Evolutionary conservation across 768 basidiomycete genomes (phyloP), one percentile per base, ranked within the genome.

Genomic region (Termitomyces heimii): DNA sequence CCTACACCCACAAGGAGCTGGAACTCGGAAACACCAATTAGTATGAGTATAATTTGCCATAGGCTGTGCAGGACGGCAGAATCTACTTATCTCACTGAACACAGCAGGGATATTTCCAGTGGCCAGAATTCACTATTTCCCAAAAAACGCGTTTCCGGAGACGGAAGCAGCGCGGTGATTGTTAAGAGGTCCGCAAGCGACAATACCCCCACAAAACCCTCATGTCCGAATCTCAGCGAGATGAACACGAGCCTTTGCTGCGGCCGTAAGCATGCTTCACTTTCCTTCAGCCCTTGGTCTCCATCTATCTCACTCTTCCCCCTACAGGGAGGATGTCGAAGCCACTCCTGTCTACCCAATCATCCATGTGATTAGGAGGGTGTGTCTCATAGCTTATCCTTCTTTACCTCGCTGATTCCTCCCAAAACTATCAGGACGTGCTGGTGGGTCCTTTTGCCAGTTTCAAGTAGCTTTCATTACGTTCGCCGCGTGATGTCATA

Each of bases 361-460:
- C 51, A 89, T 95, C 39, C 90, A 92, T 60, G 80, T 85, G 71
- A 89, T 94, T 61, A 74, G 86, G 71, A 70, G 73, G 51, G 88
- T 87, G 59, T 53, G 83, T 75, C 1, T 14, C 52, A 46, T 34
- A 28, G 39, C 48, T 51, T 55, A 51, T 42, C 31, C 35, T 53
- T 53, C 20, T 4, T 22, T 26, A 3, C 22, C 40, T 32, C n/a
- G 42, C 45, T 57, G 0, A 52, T 22, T 5, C n/a, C 37, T 13
- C 35, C 35, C 14, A 13, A 8, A 31, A 5, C 14, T 37, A 18
- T 46, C 42, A 89, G 87, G 88, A 89, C 67, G 71, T 86, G 35
- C 78, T 80, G 62, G 88, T 89, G 57, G 66, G 75, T 63, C 7
- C 31, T 22, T 24, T 52, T 49, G 39, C 50, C 37, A 7, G 3